Base-by-base conservation (phyloP, 345 rosid genomes). In the Moringa oleifera region DNA sequence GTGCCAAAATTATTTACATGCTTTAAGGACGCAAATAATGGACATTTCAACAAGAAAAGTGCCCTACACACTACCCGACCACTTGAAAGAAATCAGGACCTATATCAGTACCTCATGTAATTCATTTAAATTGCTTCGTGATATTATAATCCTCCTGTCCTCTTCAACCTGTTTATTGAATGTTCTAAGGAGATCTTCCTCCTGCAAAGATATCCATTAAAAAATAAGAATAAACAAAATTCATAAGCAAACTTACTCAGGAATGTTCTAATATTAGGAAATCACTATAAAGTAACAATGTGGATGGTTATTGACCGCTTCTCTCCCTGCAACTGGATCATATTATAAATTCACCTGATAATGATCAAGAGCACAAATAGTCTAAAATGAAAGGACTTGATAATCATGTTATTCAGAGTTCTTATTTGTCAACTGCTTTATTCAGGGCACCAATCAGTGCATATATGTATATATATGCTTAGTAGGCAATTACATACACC, bases 151-250 rank as follows among this genome's bases (percentile, higher is more conserved):
- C 75, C 68, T 88, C 77, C 91, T 81, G 73, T 94, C 99, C 63
- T 88, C 99, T 67, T 85, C 96, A 62, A 94, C 77, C 70, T 90
- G 99, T 78, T 94, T 88, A 69, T 87, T 82, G 73, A 94, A 94
- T 61, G 76, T 79, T 63, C 65, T 71, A 23, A 83, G 95, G 41
- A 62, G 64, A 67, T 86, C 88, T 68, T 91, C 97, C 68, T 94
- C 97, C 99, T 94, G 75, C 58, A 73, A 59, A 70, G 69, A 53
- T 33, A 33, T 33, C 37, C 5, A 4, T 4, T 5, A 33, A 33
- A 33, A 33, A 33, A 33, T 33, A 33, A 4, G 37, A 33, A 4
- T 33, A 33, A 33, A 11, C 5, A 33, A 33, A 33, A 11, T 33
- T 4, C 37, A 33, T 11, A 41, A 16, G 9, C 47, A 41, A n/a